Evolutionary conservation across 78 protist species (phyloP).

Genomic region (Polysphondylium violaceum): DNA sequence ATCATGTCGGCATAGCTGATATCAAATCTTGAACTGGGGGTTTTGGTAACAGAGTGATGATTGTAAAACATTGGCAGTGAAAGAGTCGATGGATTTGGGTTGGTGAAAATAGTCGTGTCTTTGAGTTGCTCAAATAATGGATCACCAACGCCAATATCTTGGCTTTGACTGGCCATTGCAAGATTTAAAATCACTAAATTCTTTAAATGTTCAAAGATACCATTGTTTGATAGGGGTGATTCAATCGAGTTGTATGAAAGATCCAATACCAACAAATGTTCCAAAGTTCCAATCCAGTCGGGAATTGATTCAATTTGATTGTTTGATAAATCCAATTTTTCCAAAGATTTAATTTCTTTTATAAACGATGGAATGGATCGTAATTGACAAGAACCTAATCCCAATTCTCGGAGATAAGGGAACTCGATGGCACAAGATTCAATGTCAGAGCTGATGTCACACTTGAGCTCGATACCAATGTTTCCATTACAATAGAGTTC

Average conservation of each 20-base stretch:
- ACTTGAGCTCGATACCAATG: not conserved
- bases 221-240: not conserved
- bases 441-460: not conserved
- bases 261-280: conserved; percentile 16
- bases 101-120: conserved; percentile 9
- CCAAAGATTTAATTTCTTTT: conserved; percentile 1
- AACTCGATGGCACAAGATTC: not conserved
- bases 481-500: conserved; percentile 67
- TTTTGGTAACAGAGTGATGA: not conserved
- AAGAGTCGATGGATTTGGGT: not conserved
- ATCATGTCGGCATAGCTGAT: conserved; percentile 73
- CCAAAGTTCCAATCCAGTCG: not conserved
- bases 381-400: conserved; percentile 36
- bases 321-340: conserved; percentile 43
- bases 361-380: conserved; percentile 18
- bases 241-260: conserved; percentile 14
- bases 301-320: not conserved
- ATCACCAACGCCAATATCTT: not conserved
- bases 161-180: conserved; percentile 9
- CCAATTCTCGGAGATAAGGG: conserved; percentile 39
- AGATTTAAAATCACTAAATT: conserved; percentile 8
- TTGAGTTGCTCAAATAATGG: not conserved
- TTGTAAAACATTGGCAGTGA: no score
- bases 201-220: not conserved
- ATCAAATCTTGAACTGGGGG: no score